Conservation (phyloP, 176 grass and related monocot species). For the Pontederia paniculata region DNA sequence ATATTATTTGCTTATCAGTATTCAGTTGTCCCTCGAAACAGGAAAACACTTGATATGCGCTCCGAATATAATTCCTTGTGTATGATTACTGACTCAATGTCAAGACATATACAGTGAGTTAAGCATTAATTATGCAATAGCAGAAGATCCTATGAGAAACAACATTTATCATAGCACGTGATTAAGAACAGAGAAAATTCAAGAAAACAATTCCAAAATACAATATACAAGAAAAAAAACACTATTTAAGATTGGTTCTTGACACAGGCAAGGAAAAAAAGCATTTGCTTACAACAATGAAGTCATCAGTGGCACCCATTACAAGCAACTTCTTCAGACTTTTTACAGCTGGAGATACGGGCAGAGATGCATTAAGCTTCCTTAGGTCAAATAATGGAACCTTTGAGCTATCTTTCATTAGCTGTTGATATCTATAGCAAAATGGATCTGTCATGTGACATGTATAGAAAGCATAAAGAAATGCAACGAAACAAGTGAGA, state of each 20-base stretch:
- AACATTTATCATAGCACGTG: neutral
- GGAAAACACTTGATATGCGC: too few species aligned
- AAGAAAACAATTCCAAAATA: neutral
- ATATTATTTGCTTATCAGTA: too few species aligned
- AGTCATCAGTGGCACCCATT: conserved; percentile 69
- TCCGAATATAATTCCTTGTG: too few species aligned
- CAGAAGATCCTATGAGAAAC: too few species aligned
- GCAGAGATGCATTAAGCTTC: conserved; percentile 69
- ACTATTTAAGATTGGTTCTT: neutral
- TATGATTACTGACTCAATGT: too few species aligned
- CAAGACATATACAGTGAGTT: too few species aligned
- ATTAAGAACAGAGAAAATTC: conserved; percentile 10
- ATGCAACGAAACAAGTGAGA: too few species aligned
- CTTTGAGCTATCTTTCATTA: conserved; percentile 80
- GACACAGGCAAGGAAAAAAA: neutral
- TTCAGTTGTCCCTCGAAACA: too few species aligned
- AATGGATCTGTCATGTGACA: neutral
- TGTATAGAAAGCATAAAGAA: too few species aligned
- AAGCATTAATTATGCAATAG: too few species aligned
- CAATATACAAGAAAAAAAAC: neutral
- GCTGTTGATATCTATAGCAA: conserved; percentile 57
- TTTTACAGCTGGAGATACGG: conserved; percentile 44
- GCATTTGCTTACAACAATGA: conserved; percentile 72
- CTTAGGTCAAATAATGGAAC: conserved; percentile 61
- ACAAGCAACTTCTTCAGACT: conserved; percentile 43